Evolutionary conservation across 2,329 filamentous ascomycete genomes (phyloP), one percentile per base, ranked within the genome.

Genomic region (Stagonosporopsis rhizophila): DNA sequence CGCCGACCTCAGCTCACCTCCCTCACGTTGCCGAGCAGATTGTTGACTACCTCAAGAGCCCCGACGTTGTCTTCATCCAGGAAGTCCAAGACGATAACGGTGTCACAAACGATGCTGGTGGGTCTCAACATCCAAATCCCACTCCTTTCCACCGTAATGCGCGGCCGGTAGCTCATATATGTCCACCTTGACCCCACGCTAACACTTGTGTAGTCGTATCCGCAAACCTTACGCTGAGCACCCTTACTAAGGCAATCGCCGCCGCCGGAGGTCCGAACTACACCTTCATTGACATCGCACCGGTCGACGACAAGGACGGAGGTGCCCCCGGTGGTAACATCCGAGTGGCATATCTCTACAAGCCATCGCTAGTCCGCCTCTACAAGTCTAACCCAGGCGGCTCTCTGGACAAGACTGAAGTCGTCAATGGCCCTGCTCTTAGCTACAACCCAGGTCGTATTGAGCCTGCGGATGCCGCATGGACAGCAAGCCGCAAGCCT

Each of bases 291-390:
- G 82, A 86, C 60, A 81, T 91, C 52, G 79, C 78, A 39, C 88
- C 88, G 2, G 75, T 82, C 30, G 77, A 89, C 69, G 80, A 83
- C 72, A 65, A 81, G 59, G 87, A 90, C 61, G 89, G 89, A 55
- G 89, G 89, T 30, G 77, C 84, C 58, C 85, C 87, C 1, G 88
- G 89, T 14, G 88, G 87, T 34, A 91, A 91, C 77, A 91, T 91
- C 73, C 88, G 88, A 40, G 79, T 80, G 42, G 88, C 87, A 0
- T 91, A 89, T 75, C 79, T 91, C 11, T 91, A 89, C 81, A 84
- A 87, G 35, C 80, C 87, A 0, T 78, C 81, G 17, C 72, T 84
- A 3, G 69, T 91, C 40, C 79, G 81, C 44, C 83, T 90, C n/a
- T 81, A 81, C 66, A 82, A 86, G 57, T 79, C 82, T 46, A 86